Evolutionary conservation across 2,329 filamentous ascomycete genomes (phyloP), one percentile per base, ranked within the genome.

Genomic region (Beauveria pseudobassiana): DNA sequence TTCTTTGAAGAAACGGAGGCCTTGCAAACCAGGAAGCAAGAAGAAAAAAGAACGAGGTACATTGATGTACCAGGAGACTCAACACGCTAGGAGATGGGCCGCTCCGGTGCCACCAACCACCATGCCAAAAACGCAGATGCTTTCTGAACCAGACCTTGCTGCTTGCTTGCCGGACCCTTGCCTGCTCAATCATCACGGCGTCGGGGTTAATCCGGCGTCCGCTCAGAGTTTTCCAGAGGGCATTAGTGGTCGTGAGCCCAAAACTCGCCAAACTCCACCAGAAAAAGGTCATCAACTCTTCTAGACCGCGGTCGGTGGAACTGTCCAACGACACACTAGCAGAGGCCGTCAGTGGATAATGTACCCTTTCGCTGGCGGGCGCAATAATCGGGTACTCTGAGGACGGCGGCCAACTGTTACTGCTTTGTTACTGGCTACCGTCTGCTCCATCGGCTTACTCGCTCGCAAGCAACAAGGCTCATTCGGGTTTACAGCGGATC

Each of bases 291-390:
- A 34, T 53, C 49, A 50, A 12, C 7, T 26, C 57, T 46, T 60
- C 58, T 60, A 60, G 58, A 60, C 50, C 58, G 50, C 50, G 58
- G 58, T 60, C 58, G 58, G 58, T 60, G 58, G 58, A 60, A 60
- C 58, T 50, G 34, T 42, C 10, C 48, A 60, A 48, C 50, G 8
- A 46, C 6, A 30, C 50, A 54, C 50, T 54, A 60, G 58, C 50
- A 58, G 54, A 58, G 45, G 10, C 54, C 26, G 28, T 12, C 54
- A 42, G 49, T 40, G 58, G 58, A 48, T 54, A 48, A 60, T 60
- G 58, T 60, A 60, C 58, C 58, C 49, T 60, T 60, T 46, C 40
- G 58, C 49, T 48, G 50, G 50, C 9, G 7, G 42, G 26, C 28
- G 20, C 42, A 20, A 20, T 48, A 12, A 28, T n/a, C 49, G 38